Evolutionary conservation across 306 rosid species (phyloP).

Genomic region (Lotus japonicus): DNA sequence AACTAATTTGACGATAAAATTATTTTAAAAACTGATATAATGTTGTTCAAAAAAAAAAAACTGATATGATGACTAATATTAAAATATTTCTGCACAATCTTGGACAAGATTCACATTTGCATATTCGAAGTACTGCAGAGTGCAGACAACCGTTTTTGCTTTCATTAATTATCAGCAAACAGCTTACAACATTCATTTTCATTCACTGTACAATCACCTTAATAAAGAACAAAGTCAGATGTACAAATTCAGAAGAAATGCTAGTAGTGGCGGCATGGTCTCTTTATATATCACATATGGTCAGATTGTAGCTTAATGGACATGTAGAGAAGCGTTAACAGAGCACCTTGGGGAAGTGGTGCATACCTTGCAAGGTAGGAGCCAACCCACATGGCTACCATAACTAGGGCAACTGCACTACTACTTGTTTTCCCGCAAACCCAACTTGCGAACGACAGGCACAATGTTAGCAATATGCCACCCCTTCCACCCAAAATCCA

Average conservation of each 20-base stretch:
- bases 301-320: conserved; percentile 76
- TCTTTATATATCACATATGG: conserved; percentile 25
- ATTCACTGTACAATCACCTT: conserved; percentile 28
- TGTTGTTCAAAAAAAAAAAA: too few species aligned
- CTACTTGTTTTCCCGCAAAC: conserved; percentile 88
- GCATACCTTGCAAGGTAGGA: conserved; percentile 62
- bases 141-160: not conserved
- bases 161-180: not conserved
- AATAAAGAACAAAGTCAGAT: not conserved
- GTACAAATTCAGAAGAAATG: not conserved
- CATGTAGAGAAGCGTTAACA: conserved; percentile 86
- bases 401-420: conserved; percentile 61
- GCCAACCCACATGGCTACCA: conserved; percentile 86
- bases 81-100: not conserved
- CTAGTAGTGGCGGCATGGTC: not conserved
- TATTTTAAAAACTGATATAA: too few species aligned
- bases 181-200: conserved; percentile 16
- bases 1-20: too few species aligned
- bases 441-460: conserved; percentile 87
- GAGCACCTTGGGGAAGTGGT: conserved; percentile 71
- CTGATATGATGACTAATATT: too few species aligned
- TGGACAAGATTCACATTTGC: not conserved
- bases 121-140: not conserved
- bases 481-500: conserved; percentile 82
- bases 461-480: conserved; percentile 70